Percentiles rank a stretch among this genome's conserved stretches.
Evolutionary conservation across 805 yeast genomes (phyloP).

Genomic region (Saccharomyces paradoxus): DNA sequence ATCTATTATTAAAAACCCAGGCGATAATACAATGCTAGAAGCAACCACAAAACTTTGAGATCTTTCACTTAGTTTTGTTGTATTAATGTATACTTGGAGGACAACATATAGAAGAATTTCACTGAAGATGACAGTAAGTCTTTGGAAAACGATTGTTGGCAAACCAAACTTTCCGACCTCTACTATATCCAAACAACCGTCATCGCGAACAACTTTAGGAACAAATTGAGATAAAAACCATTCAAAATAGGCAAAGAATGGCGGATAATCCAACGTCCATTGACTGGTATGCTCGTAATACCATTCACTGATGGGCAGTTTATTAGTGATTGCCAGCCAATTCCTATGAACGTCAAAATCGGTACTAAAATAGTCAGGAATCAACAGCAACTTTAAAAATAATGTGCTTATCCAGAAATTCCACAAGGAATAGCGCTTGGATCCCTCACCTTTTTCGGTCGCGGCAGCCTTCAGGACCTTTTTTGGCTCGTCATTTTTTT

Average conservation of each 20-base stretch:
- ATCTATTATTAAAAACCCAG: constrained; percentile 84
- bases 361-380: constrained; percentile 82
- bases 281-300: constrained; percentile 67
- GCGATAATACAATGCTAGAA: constrained; percentile 74
- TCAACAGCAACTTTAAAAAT: constrained; percentile 51
- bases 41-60: constrained; percentile 62
- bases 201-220: constrained; percentile 51
- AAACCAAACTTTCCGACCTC: constrained; percentile 59
- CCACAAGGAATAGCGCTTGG: constrained; percentile 43
- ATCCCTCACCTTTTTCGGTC: constrained; percentile 1
- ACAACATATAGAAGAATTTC: constrained; percentile 66
- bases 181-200: constrained; percentile 71
- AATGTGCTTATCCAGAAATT: constrained; percentile 61
- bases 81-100: constrained; percentile 61
- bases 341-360: constrained; percentile 97
- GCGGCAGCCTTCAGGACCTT: constrained; percentile 2
- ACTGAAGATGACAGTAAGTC: constrained; percentile 68
- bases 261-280: constrained; percentile 97
- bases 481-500: background rate
- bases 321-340: constrained; percentile 87
- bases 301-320: constrained; percentile 73
- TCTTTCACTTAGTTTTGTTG: constrained; percentile 33
- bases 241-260: constrained; percentile 94
- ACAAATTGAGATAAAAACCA: constrained; percentile 67
- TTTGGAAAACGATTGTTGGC: constrained; percentile 77